Evolutionary conservation across 164 flowering plant genomes (phyloP).

Genomic region (Cinnamomum micranthum): DNA sequence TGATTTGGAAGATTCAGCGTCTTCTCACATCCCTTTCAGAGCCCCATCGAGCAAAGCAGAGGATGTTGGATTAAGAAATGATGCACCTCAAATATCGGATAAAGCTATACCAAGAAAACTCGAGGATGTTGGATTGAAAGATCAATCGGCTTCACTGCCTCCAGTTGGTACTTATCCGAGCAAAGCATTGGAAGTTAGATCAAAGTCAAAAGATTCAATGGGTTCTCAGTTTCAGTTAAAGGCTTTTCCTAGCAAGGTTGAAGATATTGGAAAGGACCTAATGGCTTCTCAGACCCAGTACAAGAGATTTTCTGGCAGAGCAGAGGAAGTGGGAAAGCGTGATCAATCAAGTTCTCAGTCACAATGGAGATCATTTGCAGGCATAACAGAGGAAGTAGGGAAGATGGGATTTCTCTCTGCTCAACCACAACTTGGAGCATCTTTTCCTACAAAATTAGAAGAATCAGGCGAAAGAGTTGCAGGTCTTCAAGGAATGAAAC

Average conservation of each 20-base stretch:
- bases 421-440: conserved; percentile 6
- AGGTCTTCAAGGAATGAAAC: conserved; percentile 34
- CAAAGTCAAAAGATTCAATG: conserved; percentile 2
- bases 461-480: conserved; percentile 20
- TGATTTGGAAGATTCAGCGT: conserved; percentile 27
- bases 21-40: conserved; percentile 20
- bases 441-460: conserved; percentile 25
- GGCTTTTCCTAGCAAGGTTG: conserved; percentile 26
- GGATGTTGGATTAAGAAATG: conserved; percentile 7
- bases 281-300: conserved; percentile 18
- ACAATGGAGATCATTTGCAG: conserved; percentile 14
- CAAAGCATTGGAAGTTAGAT: conserved; percentile 16
- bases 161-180: conserved; percentile 17
- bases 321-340: conserved; percentile 20
- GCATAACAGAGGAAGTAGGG: conserved; percentile 18
- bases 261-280: conserved; percentile 27
- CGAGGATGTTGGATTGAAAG: conserved; percentile 30
- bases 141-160: conserved; percentile 18
- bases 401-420: conserved; percentile 2
- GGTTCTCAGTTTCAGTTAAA: conserved; percentile 26
- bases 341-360: conserved; percentile 14
- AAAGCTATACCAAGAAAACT: conserved; percentile 13
- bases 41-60: conserved; percentile 13
- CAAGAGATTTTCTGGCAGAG: conserved; percentile 12
- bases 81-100: background rate